Evolutionary conservation across 345 rosid genomes (phyloP).

Genomic region (Stellera chamaejasme): DNA sequence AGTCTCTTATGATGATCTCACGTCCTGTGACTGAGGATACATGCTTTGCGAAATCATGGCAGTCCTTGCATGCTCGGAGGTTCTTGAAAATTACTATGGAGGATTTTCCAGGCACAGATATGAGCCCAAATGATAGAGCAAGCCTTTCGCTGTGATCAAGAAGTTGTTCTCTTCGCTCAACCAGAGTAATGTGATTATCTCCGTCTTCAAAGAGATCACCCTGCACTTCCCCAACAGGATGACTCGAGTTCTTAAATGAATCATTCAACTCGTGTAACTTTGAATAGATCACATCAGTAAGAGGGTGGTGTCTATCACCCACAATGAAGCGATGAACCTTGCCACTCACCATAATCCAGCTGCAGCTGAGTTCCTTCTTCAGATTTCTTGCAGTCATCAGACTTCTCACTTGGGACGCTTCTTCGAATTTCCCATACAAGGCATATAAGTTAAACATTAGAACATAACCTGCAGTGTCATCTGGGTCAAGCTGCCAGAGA

Average conservation of each 20-base stretch:
- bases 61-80: conserved; percentile 60
- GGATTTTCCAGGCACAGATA: conserved; percentile 31
- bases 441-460: conserved; percentile 57
- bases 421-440: conserved; percentile 51
- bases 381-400: conserved; percentile 48
- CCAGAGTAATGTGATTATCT: conserved; percentile 27
- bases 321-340: conserved; percentile 58
- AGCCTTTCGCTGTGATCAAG: conserved; percentile 73
- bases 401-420: conserved; percentile 55
- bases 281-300: conserved; percentile 37
- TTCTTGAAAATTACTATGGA: conserved; percentile 63
- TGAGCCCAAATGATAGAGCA: conserved; percentile 64
- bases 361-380: conserved; percentile 66
- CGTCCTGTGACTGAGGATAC: conserved; percentile 43
- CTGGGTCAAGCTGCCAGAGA: conserved; percentile 45
- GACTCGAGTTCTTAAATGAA: conserved; percentile 26
- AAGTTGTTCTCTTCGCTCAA: conserved; percentile 47
- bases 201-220: conserved; percentile 26
- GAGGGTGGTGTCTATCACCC: conserved; percentile 70
- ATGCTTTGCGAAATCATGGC: conserved; percentile 70
- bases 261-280: conserved; percentile 20
- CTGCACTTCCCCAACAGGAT: conserved; percentile 11
- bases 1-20: conserved; percentile 49
- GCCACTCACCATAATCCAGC: conserved; percentile 62
- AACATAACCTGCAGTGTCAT: conserved; percentile 58